phyloP scores from a whole-genome alignment of 1,284 basidiomycete species.

The Tylopilus orsonianus region DNA sequence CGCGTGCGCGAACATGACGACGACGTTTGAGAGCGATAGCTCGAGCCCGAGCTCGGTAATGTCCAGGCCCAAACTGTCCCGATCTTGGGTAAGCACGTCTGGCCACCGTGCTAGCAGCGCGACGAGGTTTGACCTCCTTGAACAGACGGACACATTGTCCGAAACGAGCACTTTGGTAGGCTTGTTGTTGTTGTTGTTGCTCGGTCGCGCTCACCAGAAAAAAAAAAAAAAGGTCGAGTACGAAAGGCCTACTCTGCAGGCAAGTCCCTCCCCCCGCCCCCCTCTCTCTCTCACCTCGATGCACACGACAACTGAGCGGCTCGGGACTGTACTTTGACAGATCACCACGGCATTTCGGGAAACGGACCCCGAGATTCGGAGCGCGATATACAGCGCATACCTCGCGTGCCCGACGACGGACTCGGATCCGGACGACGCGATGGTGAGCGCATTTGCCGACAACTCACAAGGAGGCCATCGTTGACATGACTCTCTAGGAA shows the following conservation, averaged over 20 bases:
- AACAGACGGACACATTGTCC: constrained; percentile 4
- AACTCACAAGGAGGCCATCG: neutral
- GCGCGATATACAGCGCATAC: constrained; percentile 13
- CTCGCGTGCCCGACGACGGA: constrained; percentile 1
- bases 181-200: neutral
- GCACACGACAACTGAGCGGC: too few species aligned
- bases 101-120: too few species aligned
- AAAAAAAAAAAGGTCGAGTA: neutral
- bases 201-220: too few species aligned
- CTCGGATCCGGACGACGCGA: neutral
- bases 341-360: constrained; percentile 15
- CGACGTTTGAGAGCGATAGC: too few species aligned
- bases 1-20: too few species aligned
- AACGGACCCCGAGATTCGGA: neutral
- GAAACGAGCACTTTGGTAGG: constrained; percentile 17
- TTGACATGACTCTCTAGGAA: constrained; percentile 1
- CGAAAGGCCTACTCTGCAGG: neutral
- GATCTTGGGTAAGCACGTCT: too few species aligned
- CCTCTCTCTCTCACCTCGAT: too few species aligned
- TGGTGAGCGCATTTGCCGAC: too few species aligned
- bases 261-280: neutral
- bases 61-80: too few species aligned
- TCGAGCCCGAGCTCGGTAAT: too few species aligned
- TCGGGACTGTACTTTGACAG: too few species aligned
- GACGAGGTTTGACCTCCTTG: too few species aligned